Base-by-base conservation (phyloP, 129 eudicot species). In the Flaveria brownii region DNA sequence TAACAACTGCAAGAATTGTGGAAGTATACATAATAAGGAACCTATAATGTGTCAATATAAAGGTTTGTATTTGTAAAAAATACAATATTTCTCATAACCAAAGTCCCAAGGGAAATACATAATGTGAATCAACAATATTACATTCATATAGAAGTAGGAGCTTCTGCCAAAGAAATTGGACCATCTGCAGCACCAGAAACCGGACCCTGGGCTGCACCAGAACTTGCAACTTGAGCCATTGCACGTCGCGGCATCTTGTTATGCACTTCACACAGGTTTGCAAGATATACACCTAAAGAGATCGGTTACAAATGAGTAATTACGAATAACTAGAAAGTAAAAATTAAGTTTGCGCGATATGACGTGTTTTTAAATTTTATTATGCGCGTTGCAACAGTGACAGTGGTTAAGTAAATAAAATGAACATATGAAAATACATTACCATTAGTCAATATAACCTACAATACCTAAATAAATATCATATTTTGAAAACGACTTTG, bases 261-360 rank as follows among this genome's bases (percentile, higher is more conserved):
- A 25, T 81, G 82, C 25, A 59, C 81, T 54, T 81, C 76, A 74
- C 91, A 87, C 56, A 87, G 63, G 25, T 84, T 74, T 52, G 60
- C 67, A 10, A 87, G 78, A 73, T 63, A 81, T 20, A 73, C 82
- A 74, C 88, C 90, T 86, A 72, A 5, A 76, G 33, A 47, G 6
- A 17, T 45, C 60, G 17, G 23, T 42, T 20, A 65, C 0, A 36
- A 5, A 36, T 0, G 0, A 36, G 0, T 4, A 36, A 36, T 36
- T 36, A 36, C 41, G 0, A 36, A 36, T 36, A 36, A 36, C 41
- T 36, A 36, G 41, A 36, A 36, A 36, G 41, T 36, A 36, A 7
- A 36, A 36, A 36, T 36, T 36, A 5, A 36, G 41, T 7, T 36
- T 5, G 41, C 41, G 7, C 5, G 41, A 36, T 36, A 36, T 7